Evolutionary conservation across 2,329 filamentous ascomycete species (phyloP).

Genomic region (Coniosporium tulheliwenetii): DNA sequence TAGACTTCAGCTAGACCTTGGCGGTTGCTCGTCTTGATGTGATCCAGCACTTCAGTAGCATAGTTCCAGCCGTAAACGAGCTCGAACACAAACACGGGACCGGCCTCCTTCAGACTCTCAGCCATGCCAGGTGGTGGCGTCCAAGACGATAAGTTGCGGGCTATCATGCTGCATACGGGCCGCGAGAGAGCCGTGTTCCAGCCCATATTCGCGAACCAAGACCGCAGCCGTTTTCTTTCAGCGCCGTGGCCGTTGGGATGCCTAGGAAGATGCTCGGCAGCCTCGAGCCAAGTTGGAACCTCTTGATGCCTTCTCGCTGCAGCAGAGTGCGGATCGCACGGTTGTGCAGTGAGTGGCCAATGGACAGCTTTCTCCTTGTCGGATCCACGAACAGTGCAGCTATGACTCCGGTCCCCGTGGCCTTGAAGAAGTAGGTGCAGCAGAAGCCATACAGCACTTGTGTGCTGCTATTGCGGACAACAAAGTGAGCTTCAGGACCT

Average conservation of each 20-base stretch:
- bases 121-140: conserved; percentile 60
- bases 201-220: conserved; percentile 80
- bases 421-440: conserved; percentile 66
- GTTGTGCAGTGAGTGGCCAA: conserved; percentile 78
- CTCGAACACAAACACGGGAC: conserved; percentile 53
- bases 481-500: conserved; percentile 75
- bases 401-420: conserved; percentile 57
- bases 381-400: conserved; percentile 86
- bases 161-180: conserved; percentile 54
- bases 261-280: conserved; percentile 79
- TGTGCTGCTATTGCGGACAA: conserved; percentile 87
- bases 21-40: conserved; percentile 58
- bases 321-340: conserved; percentile 63
- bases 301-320: conserved; percentile 57
- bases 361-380: conserved; percentile 68
- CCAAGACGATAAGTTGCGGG: conserved; percentile 60
- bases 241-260: conserved; percentile 52
- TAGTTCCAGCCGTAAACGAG: conserved; percentile 70
- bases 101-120: conserved; percentile 55
- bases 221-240: conserved; percentile 44
- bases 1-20: conserved; percentile 71
- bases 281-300: conserved; percentile 65
- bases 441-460: conserved; percentile 84
- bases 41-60: conserved; percentile 54
- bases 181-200: conserved; percentile 61